Percentiles rank a stretch among this genome's conserved stretches.
Conservation (phyloP, 352 stramenopile species). For the Synura sp. region DNA sequence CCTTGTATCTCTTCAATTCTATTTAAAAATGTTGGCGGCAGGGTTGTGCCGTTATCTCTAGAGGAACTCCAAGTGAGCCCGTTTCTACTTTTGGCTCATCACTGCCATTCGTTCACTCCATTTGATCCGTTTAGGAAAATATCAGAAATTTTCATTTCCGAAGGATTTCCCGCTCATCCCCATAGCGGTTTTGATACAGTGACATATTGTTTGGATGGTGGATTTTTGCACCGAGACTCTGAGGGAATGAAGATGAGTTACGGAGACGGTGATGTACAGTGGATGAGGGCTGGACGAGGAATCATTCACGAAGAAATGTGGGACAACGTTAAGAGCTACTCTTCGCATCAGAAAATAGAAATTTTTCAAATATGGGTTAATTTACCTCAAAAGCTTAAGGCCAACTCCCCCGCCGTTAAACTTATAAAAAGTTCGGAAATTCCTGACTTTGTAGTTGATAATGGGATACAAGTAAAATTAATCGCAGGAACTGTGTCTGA, state of each 20-base stretch:
- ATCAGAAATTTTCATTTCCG: conserved; percentile 21
- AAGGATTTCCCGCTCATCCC: conserved; percentile 45
- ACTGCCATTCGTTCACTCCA: conserved; percentile 16
- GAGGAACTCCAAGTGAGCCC: background rate
- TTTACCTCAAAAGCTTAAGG: conserved; percentile 5
- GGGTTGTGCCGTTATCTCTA: background rate
- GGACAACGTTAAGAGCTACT: background rate
- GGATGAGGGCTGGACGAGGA: conserved; percentile 39
- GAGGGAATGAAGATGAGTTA: conserved; percentile 39
- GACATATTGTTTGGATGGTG: conserved; percentile 41
- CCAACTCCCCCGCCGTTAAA: conserved; percentile 7
- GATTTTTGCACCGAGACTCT: conserved; percentile 42
- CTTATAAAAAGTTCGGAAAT: background rate
- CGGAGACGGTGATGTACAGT: conserved; percentile 22
- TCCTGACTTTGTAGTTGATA: background rate
- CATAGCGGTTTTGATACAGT: conserved; percentile 43
- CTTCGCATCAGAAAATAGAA: conserved; percentile 9
- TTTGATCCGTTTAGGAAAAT: conserved; percentile 16
- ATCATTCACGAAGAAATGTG: conserved; percentile 45
- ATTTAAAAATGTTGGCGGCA: background rate
- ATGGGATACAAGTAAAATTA: background rate
- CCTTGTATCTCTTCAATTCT: background rate
- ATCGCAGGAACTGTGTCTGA: background rate
- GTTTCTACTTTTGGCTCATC: conserved; percentile 32
- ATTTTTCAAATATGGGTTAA: conserved; percentile 45